Conservation (phyloP, 495 filamentous ascomycete genomes). For the Patellaria atrata region DNA sequence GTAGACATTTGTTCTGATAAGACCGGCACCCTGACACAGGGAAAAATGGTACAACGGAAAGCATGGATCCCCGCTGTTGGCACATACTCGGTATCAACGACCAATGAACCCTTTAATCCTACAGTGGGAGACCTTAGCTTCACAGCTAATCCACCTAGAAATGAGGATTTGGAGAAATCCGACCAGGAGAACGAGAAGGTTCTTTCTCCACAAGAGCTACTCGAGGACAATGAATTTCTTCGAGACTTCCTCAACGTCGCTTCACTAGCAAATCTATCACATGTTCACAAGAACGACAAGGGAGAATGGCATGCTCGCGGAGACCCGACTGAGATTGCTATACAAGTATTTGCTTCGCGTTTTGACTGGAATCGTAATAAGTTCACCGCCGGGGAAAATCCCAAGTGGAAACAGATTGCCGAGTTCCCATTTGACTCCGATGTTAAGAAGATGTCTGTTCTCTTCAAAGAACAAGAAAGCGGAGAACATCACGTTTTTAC, state of each 20-base stretch:
- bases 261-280: constrained; percentile 26
- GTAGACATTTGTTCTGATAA: constrained; percentile 42
- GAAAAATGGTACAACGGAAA: constrained; percentile 42
- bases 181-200: constrained; percentile 22
- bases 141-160: constrained; percentile 10
- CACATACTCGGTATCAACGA: constrained; percentile 25
- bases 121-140: constrained; percentile 22
- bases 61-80: constrained; percentile 35
- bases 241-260: constrained; percentile 23
- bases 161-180: constrained; percentile 21
- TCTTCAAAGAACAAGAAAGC: constrained; percentile 30
- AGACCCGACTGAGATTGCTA: constrained; percentile 44
- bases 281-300: constrained; percentile 21
- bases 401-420: constrained; percentile 28
- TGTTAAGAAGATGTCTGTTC: constrained; percentile 45
- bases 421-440: constrained; percentile 51
- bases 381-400: constrained; percentile 28
- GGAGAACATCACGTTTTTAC: constrained; percentile 35
- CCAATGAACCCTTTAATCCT: constrained; percentile 24
- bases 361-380: constrained; percentile 31
- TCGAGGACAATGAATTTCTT: constrained; percentile 21
- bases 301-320: constrained; percentile 36
- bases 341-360: constrained; percentile 38
- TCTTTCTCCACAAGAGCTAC: constrained; percentile 22
- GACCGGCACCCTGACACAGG: constrained; percentile 58